A percentile compares a stretch with the other conserved stretches of the same genome.
These are phyloP conservation scores for Xylona heveae DNA, from an alignment of 495 filamentous ascomycete species.

Conservation along the genomic window DNA sequence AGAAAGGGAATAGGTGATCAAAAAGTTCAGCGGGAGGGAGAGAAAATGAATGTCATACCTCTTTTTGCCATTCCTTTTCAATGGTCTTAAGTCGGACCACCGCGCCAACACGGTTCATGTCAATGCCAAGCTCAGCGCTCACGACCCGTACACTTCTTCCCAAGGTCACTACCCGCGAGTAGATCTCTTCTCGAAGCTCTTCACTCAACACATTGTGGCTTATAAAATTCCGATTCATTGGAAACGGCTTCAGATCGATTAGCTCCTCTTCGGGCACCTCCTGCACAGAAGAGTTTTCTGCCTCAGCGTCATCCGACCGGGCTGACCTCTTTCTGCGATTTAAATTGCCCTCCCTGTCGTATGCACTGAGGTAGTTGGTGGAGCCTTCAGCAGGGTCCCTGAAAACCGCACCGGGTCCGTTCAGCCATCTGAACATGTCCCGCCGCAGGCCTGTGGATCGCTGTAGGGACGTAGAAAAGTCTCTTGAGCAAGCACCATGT, in stretches of 20 bases:
- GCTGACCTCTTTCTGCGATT: constrained; percentile 11
- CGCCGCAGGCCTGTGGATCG: constrained; percentile 26
- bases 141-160: constrained; percentile 55
- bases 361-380: constrained; percentile 44
- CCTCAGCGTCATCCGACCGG: constrained; percentile 8
- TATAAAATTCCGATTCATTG: constrained; percentile 46
- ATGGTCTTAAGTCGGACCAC: constrained; percentile 74
- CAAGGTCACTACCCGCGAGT: constrained; percentile 34
- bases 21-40: too few species aligned
- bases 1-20: constrained; percentile 7
- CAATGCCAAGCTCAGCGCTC: constrained; percentile 55
- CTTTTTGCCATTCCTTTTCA: constrained; percentile 51
- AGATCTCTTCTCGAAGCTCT: constrained; percentile 53
- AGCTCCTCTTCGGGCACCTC: constrained; percentile 4
- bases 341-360: constrained; percentile 20
- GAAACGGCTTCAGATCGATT: constrained; percentile 40
- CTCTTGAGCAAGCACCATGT: too few species aligned
- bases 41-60: constrained; percentile 31
- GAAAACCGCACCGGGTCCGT: constrained; percentile 30
- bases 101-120: constrained; percentile 72
- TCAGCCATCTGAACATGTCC: constrained; percentile 47
- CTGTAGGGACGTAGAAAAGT: constrained; percentile 27
- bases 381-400: constrained; percentile 31
- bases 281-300: constrained; percentile 7
- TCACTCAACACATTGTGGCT: constrained; percentile 61